phyloP scores from a whole-genome alignment of 164 flowering plant species.

The Protea cynaroides region DNA sequence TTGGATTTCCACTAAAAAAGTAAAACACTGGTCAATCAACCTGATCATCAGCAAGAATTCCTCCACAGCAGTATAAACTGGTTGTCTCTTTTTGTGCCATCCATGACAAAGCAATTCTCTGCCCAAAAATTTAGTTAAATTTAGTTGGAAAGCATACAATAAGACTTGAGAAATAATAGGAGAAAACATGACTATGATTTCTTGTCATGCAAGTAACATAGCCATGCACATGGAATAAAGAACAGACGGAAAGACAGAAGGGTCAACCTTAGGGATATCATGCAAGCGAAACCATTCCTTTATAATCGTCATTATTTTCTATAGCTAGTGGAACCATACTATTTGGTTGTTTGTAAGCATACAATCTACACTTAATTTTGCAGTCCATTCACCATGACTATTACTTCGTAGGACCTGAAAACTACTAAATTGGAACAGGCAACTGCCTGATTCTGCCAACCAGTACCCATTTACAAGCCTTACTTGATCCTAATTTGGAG shows the following conservation, averaged over 20 bases:
- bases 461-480: too few relatives aligned
- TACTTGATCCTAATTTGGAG: too few relatives aligned
- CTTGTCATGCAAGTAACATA: not conserved
- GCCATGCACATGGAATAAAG: not conserved
- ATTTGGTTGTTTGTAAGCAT: not conserved
- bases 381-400: too few relatives aligned
- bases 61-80: slow-evolving; percentile 62
- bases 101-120: slow-evolving; percentile 93
- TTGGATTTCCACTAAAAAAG: not conserved
- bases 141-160: slow-evolving; percentile 2
- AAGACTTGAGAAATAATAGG: slow-evolving; percentile 1
- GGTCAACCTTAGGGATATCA: not conserved
- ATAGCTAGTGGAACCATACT: too few relatives aligned
- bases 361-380: too few relatives aligned
- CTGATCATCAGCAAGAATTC: slow-evolving; percentile 98
- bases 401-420: too few relatives aligned
- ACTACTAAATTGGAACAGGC: too few relatives aligned
- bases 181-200: not conserved
- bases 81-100: slow-evolving; percentile 82
- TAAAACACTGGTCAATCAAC: slow-evolving; percentile 21
- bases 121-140: slow-evolving; percentile 23
- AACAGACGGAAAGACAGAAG: not conserved
- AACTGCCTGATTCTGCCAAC: too few relatives aligned
- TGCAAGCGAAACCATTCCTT: not conserved
- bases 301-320: too few relatives aligned